Conservation (phyloP, 1,139 yeast genomes). For the Candida pseudoviswanathii region DNA sequence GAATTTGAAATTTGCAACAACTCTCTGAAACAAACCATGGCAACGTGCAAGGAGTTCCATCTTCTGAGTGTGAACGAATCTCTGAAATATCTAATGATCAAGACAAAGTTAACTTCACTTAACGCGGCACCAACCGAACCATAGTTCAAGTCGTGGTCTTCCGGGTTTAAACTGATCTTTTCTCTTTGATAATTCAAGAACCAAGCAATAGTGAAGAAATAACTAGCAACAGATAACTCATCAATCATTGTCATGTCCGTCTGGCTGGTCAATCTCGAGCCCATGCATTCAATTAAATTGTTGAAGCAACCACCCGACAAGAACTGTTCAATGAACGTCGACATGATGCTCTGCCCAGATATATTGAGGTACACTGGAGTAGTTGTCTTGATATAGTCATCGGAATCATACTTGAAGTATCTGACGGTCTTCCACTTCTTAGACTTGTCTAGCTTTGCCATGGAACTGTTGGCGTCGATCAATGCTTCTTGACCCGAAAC, state of each 20-base stretch:
- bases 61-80: slow-evolving; percentile 51
- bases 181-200: slow-evolving; percentile 49
- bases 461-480: slow-evolving; percentile 44
- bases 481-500: slow-evolving; percentile 76
- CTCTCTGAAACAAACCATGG: slow-evolving; percentile 69
- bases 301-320: slow-evolving; percentile 80
- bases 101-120: slow-evolving; percentile 63
- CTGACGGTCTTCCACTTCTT: slow-evolving; percentile 64
- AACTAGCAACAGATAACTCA: slow-evolving; percentile 46
- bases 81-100: slow-evolving; percentile 59
- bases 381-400: slow-evolving; percentile 32
- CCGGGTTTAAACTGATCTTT: slow-evolving; percentile 19
- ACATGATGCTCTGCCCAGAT: slow-evolving; percentile 34
- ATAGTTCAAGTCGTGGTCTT: slow-evolving; percentile 42
- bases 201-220: slow-evolving; percentile 72
- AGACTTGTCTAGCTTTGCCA: slow-evolving; percentile 62
- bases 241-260: slow-evolving; percentile 40
- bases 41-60: slow-evolving; percentile 68
- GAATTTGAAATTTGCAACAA: slow-evolving; percentile 57
- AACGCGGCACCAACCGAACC: slow-evolving; percentile 70
- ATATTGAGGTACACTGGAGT: slow-evolving; percentile 31
- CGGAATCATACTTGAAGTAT: slow-evolving; percentile 47
- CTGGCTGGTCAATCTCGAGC: slow-evolving; percentile 15
- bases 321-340: slow-evolving; percentile 51
- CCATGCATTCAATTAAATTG: slow-evolving; percentile 47